Evolutionary conservation across 441 rosid genomes (phyloP).

Genomic region (Gossypium aridum): DNA sequence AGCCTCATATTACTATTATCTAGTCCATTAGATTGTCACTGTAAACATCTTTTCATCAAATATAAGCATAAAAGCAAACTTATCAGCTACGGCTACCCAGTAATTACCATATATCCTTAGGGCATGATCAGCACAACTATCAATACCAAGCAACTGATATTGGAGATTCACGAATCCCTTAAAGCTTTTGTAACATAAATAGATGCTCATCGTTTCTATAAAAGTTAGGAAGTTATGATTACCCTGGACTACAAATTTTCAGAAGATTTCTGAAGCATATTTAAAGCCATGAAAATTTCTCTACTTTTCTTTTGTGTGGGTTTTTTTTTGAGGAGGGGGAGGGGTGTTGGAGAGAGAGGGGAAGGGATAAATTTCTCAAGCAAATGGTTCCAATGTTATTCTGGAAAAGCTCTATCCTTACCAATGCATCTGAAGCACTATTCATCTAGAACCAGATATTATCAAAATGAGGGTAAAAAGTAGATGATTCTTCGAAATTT

Average conservation of each 20-base stretch:
- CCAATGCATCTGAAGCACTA: background rate
- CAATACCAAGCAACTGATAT: background rate
- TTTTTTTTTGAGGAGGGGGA: background rate
- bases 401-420: background rate
- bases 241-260: background rate
- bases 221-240: background rate
- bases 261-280: background rate
- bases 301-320: background rate
- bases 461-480: background rate
- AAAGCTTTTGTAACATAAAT: background rate
- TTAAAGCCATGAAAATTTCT: background rate
- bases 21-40: background rate
- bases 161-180: background rate
- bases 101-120: background rate
- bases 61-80: background rate
- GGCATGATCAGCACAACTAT: background rate
- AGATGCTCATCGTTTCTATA: background rate
- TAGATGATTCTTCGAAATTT: background rate
- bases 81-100: background rate
- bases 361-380: background rate
- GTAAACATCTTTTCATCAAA: background rate
- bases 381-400: background rate
- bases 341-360: background rate
- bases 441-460: background rate
- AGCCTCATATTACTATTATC: background rate